These are phyloP conservation scores for Laguncularia racemosa DNA, from an alignment of 345 rosid species.

Conservation along the genomic window DNA sequence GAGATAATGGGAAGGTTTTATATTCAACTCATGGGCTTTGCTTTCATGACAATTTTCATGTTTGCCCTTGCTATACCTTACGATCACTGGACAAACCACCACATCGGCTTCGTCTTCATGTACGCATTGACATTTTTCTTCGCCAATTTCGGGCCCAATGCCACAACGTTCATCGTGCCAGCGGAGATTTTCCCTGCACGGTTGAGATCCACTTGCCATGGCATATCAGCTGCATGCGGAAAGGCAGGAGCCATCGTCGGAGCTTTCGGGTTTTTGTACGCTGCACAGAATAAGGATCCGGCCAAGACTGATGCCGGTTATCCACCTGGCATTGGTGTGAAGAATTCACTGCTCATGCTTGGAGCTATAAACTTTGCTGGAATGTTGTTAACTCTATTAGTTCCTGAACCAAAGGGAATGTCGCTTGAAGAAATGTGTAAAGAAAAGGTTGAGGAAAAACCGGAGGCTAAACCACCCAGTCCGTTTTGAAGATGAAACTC, in stretches of 20 bases:
- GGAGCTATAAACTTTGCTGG: constrained; percentile 41
- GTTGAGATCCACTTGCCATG: constrained; percentile 57
- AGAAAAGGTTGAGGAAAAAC: constrained; percentile 25
- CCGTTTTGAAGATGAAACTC: too few species aligned
- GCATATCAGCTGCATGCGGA: constrained; percentile 52
- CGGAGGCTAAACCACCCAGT: too few species aligned
- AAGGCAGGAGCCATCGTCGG: constrained; percentile 56
- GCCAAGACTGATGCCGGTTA: too few species aligned
- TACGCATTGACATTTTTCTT: constrained; percentile 57
- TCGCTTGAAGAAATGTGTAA: constrained; percentile 54
- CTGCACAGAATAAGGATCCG: constrained; percentile 6
- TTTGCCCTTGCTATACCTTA: constrained; percentile 65
- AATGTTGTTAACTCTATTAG: constrained; percentile 40
- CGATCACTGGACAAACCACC: constrained; percentile 43
- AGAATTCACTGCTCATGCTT: constrained; percentile 38
- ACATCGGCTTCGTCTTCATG: constrained; percentile 39
- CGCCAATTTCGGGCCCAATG: constrained; percentile 57
- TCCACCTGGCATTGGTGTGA: constrained; percentile 48
- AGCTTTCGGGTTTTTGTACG: constrained; percentile 51
- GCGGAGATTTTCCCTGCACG: constrained; percentile 58
- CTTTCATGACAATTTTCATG: constrained; percentile 63
- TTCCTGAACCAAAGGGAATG: constrained; percentile 49
- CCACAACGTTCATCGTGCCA: constrained; percentile 51
- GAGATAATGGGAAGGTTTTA: constrained; percentile 48
- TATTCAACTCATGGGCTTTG: constrained; percentile 54